phyloP scores from a whole-genome alignment of 257 asterid species.

The Nicotiana undulata region DNA sequence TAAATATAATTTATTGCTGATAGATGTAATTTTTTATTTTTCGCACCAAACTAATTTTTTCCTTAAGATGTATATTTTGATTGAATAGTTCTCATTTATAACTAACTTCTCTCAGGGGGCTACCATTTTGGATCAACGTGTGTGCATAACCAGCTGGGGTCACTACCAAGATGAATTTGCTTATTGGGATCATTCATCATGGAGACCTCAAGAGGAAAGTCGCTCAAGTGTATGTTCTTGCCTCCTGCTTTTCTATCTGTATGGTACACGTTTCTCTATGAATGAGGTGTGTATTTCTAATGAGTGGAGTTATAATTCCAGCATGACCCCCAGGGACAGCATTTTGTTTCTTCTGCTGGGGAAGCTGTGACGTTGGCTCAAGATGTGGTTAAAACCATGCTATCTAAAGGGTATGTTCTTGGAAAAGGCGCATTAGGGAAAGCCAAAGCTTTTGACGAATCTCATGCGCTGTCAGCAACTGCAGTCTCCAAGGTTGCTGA shows the following conservation, averaged over 20 bases:
- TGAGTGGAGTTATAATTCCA: not conserved
- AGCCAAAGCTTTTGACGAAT: slow-evolving; percentile 83
- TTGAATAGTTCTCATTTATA: not conserved
- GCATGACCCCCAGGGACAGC: slow-evolving; percentile 33
- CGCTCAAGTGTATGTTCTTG: slow-evolving; percentile 32
- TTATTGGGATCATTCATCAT: slow-evolving; percentile 60
- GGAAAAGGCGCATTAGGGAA: slow-evolving; percentile 78
- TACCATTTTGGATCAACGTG: slow-evolving; percentile 79
- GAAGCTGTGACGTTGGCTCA: slow-evolving; percentile 82
- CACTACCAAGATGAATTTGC: slow-evolving; percentile 52
- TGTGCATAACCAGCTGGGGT: slow-evolving; percentile 88
- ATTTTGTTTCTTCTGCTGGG: slow-evolving; percentile 63
- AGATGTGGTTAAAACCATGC: slow-evolving; percentile 81
- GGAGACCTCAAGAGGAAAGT: slow-evolving; percentile 59
- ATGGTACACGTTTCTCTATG: not conserved
- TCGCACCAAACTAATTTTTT: not conserved
- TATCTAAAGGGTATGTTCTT: slow-evolving; percentile 61
- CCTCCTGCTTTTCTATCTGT: not conserved
- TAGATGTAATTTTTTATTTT: not conserved
- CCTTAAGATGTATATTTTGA: not conserved
- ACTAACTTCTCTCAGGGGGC: slow-evolving; percentile 52
- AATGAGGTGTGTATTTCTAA: not conserved
- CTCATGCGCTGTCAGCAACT: slow-evolving; percentile 82
- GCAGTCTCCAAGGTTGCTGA: slow-evolving; percentile 93
- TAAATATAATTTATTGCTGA: not conserved